Percentiles rank a stretch among this genome's conserved stretches.
Conservation (phyloP, 2,329 filamentous ascomycete species). For the Dissoconium aciculare region DNA sequence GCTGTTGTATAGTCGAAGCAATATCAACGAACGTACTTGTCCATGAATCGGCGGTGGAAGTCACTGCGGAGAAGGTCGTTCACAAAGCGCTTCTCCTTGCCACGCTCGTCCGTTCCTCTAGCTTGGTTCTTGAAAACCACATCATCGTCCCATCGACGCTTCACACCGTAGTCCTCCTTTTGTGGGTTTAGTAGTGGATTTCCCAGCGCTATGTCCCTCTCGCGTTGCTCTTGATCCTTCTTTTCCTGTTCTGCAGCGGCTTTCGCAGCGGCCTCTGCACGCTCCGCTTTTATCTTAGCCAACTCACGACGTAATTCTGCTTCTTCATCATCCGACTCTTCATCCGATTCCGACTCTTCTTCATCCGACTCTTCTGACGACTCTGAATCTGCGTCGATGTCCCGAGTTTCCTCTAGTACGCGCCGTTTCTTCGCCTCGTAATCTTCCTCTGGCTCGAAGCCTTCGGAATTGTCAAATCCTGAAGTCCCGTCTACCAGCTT, state of each 20-base stretch:
- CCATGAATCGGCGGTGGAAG: slow-evolving; percentile 96
- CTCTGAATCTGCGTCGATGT: slow-evolving; percentile 72
- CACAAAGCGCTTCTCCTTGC: slow-evolving; percentile 62
- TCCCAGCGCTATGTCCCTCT: slow-evolving; percentile 76
- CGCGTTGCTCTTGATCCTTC: slow-evolving; percentile 66
- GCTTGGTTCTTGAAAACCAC: slow-evolving; percentile 99
- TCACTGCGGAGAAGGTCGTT: slow-evolving; percentile 90
- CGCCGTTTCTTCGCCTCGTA: slow-evolving; percentile 68
- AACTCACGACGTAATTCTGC: slow-evolving; percentile 84
- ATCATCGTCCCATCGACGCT: slow-evolving; percentile 91
- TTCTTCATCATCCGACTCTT: slow-evolving; percentile 63
- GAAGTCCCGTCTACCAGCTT: slow-evolving; percentile 37
- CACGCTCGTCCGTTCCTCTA: slow-evolving; percentile 79
- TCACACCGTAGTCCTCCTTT: slow-evolving; percentile 63
- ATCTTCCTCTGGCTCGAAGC: slow-evolving; percentile 44
- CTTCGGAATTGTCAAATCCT: slow-evolving; percentile 25
- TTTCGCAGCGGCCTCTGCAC: slow-evolving; percentile 64
- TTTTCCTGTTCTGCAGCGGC: slow-evolving; percentile 71
- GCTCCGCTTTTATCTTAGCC: slow-evolving; percentile 81
- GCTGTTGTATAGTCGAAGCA: too few species aligned
- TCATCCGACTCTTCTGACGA: slow-evolving; percentile 18
- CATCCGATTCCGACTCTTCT: slow-evolving; percentile 45
- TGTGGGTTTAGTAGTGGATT: slow-evolving; percentile 81
- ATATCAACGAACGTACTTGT: slow-evolving; percentile 25
- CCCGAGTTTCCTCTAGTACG: slow-evolving; percentile 73